A percentile compares a stretch with the other conserved stretches of the same genome.
Evolutionary conservation across 768 basidiomycete species (phyloP).

Genomic region (Mrakia hoshinonis): DNA sequence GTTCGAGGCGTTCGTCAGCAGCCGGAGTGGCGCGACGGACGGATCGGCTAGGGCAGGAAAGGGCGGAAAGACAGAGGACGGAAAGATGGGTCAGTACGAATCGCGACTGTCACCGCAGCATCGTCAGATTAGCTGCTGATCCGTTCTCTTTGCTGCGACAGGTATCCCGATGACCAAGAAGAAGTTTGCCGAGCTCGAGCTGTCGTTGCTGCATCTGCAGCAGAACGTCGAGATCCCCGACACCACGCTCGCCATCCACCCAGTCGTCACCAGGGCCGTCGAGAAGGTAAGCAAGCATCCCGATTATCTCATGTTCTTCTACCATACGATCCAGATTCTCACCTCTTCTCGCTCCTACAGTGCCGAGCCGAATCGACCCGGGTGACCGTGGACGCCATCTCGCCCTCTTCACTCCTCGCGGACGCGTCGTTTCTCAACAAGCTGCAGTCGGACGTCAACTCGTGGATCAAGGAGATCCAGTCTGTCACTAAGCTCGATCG

Average conservation of each 20-base stretch:
- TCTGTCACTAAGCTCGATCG: conserved; percentile 89
- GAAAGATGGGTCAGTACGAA: conserved; percentile 60
- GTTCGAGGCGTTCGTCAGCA: conserved; percentile 93
- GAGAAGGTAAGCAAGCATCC: conserved; percentile 45
- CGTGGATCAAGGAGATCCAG: conserved; percentile 98
- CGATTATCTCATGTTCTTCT: too few relatives aligned
- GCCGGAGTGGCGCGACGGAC: conserved; percentile 46
- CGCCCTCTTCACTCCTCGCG: conserved; percentile 64
- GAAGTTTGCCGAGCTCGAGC: conserved; percentile 95
- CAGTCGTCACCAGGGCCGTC: conserved; percentile 75
- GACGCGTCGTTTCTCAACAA: conserved; percentile 89
- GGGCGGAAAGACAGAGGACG: conserved; percentile 45
- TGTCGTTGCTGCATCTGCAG: conserved; percentile 86
- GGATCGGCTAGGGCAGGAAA: conserved; percentile 43
- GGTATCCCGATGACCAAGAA: conserved; percentile 97
- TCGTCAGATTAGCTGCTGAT: not conserved
- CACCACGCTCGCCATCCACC: conserved; percentile 85
- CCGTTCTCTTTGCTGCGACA: conserved; percentile 30
- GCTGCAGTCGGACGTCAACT: conserved; percentile 85
- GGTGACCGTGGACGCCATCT: conserved; percentile 62
- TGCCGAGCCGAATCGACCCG: conserved; percentile 46
- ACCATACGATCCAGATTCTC: not conserved
- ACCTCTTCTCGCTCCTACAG: conserved; percentile 33
- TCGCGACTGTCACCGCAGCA: not conserved
- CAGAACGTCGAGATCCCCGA: conserved; percentile 99